A percentile compares a stretch with the other conserved stretches of the same genome.
Evolutionary conservation across 1,284 basidiomycete genomes (phyloP).

Genomic region (Rhodofomes roseus): DNA sequence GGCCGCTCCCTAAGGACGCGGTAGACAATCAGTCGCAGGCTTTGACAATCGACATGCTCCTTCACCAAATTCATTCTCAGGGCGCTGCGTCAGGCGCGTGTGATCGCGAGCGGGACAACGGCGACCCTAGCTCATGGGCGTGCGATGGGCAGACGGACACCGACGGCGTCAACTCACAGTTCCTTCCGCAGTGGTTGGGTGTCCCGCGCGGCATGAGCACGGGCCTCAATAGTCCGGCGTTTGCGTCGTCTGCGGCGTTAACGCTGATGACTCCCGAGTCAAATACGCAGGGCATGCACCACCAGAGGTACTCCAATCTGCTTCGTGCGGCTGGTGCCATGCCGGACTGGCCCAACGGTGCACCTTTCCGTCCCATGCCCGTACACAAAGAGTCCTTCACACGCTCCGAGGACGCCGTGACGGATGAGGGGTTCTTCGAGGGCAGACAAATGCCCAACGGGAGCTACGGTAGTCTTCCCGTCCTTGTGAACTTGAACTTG

Average conservation of each 20-base stretch:
- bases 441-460: constrained; percentile 19
- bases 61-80: neutral
- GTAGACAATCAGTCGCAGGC: constrained; percentile 36
- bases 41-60: constrained; percentile 32
- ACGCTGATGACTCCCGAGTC: constrained; percentile 12
- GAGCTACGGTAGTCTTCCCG: constrained; percentile 23
- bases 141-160: constrained; percentile 23
- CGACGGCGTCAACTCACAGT: constrained; percentile 26
- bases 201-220: constrained; percentile 17
- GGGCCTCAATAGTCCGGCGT: constrained; percentile 18
- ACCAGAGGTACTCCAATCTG: constrained; percentile 4
- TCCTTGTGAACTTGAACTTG: constrained; percentile 30
- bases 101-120: neutral
- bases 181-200: constrained; percentile 11
- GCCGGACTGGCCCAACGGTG: constrained; percentile 1
- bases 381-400: neutral
- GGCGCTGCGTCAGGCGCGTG: constrained; percentile 6
- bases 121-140: neutral
- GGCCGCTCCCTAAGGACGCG: constrained; percentile 14
- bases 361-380: neutral
- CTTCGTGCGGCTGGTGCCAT: constrained; percentile 1
- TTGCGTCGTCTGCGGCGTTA: constrained; percentile 22
- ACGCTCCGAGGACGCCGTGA: constrained; percentile 12
- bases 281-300: constrained; percentile 11
- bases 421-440: constrained; percentile 30